Evolutionary conservation across 768 basidiomycete species (phyloP).

Genomic region (Hericium coralloides): DNA sequence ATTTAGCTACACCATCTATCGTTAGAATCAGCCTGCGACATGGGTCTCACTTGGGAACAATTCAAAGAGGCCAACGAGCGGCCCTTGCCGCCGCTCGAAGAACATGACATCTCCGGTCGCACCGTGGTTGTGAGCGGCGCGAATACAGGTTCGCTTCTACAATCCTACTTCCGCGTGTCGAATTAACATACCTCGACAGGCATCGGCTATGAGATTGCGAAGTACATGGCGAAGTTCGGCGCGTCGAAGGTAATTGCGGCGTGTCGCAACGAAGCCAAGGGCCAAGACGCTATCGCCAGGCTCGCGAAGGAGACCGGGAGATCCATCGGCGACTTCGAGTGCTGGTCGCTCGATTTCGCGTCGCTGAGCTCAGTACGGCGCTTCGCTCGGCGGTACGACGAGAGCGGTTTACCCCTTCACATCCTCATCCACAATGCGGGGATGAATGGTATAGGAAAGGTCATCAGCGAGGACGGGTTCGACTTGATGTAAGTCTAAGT

Average conservation of each 20-base stretch:
- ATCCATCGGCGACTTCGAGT: background rate
- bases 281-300: background rate
- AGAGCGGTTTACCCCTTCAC: background rate
- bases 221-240: background rate
- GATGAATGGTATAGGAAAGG: background rate
- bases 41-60: background rate
- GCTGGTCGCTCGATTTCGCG: background rate
- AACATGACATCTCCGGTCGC: background rate
- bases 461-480: background rate
- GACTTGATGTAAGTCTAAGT: background rate
- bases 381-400: background rate
- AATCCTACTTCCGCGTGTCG: background rate
- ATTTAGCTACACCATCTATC: too few species aligned
- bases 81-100: background rate
- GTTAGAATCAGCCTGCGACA: background rate
- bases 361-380: background rate
- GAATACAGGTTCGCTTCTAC: background rate
- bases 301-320: background rate
- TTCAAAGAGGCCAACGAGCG: background rate
- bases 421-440: background rate
- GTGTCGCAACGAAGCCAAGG: background rate
- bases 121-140: background rate
- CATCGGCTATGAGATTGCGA: background rate
- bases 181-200: background rate
- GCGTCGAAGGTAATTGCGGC: background rate